Evolutionary conservation across 2,329 filamentous ascomycete species (phyloP), one percentile per base, ranked within the genome.

Genomic region (Pseudogymnoascus sp.): DNA sequence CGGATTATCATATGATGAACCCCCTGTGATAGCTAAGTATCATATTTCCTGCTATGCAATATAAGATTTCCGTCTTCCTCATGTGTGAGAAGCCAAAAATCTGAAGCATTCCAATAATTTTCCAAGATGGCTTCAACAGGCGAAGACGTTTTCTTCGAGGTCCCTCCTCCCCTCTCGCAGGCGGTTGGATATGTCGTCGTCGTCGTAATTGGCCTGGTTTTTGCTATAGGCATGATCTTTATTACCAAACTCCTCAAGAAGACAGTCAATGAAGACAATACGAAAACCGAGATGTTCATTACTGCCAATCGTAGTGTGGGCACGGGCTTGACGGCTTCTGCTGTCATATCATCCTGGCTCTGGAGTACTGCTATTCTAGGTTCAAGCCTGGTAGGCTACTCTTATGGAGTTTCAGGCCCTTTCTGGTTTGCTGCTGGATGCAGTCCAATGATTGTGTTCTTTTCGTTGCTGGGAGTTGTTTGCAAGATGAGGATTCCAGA

Each of bases 211-310:
- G 76, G 76, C 4, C 64, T 77, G 4, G 69, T 76, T 13, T 74
- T 78, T 58, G 76, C 76, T 4, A 67, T 76, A 1, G 72, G 75
- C 75, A 81, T 81, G 78, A 78, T 81, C 64, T 69, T 78, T 1
- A 70, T 79, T 0, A 81, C 79, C 0, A 74, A 73, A 6, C 61
- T 80, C 2, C 66, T 82, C n/a, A 81, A 80, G 64, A 76, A 71
- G 36, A 81, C 79, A 0, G 73, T 77, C 0, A 78, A 78, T 0
- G 80, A 83, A 64, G 80, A 82, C 58, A 82, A 81, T 61, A 73
- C 74, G 21, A 81, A 78, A 17, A 81, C 79, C 0, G 81, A 83
- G 68, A 83, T 81, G 79, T 82, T 82, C 67, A 82, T 82, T 76
- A 80, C 78, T 0, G 80, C 80, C 2, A 82, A 83, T 61, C 76